A percentile compares a stretch with the other conserved stretches of the same genome.
Conservation (phyloP, 176 grass and related monocot species). For the Paspalum notatum region DNA sequence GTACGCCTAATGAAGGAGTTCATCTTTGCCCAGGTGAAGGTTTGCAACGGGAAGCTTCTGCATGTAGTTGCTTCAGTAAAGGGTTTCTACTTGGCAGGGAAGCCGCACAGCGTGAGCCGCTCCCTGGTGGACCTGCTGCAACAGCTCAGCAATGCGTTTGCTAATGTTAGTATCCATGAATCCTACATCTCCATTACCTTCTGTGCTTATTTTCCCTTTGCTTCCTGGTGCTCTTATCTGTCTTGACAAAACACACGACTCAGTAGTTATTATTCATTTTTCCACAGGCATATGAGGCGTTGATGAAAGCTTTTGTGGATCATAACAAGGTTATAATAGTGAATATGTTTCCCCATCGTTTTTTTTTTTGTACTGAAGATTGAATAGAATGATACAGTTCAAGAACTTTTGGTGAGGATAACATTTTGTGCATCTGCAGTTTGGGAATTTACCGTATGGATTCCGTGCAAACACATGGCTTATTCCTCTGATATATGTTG, state of each 20-base stretch:
- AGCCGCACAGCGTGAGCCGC: constrained; percentile 54
- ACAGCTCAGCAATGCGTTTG: constrained; percentile 89
- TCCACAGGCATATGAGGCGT: constrained; percentile 65
- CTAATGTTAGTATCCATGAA: constrained; percentile 69
- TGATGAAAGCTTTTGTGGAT: constrained; percentile 95
- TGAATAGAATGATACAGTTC: constrained; percentile 14
- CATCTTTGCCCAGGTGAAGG: constrained; percentile 72
- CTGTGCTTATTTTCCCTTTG: neutral
- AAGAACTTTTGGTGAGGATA: neutral
- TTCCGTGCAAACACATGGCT: constrained; percentile 99
- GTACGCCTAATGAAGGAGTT: constrained; percentile 15
- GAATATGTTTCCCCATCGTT: constrained; percentile 13
- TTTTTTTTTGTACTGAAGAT: constrained; percentile 19
- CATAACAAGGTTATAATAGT: constrained; percentile 77
- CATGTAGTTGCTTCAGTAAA: constrained; percentile 73
- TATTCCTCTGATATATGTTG: constrained; percentile 72
- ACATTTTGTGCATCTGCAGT: constrained; percentile 55
- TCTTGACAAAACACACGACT: neutral
- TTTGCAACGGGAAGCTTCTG: constrained; percentile 93
- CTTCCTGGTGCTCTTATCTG: neutral
- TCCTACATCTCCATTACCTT: neutral
- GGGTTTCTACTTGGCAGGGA: constrained; percentile 85
- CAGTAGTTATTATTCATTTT: constrained; percentile 24
- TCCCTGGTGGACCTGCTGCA: constrained; percentile 89
- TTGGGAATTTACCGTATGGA: constrained; percentile 97